phyloP scores from a whole-genome alignment of 148 eudicot species.

The Camellia japonica region DNA sequence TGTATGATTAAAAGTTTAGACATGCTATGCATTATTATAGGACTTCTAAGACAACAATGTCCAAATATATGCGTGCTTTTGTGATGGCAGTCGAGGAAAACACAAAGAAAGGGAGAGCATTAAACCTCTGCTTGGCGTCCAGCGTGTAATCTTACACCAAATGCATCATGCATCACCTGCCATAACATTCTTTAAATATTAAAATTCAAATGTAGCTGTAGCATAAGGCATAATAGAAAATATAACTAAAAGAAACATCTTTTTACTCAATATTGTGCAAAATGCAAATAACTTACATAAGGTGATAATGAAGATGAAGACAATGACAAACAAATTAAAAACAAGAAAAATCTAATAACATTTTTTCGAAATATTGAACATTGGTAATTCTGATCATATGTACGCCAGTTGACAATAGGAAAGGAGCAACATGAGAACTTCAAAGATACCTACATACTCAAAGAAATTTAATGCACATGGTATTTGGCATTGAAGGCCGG shows the following conservation, averaged over 20 bases:
- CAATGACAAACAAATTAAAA: background rate
- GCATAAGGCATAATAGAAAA: background rate
- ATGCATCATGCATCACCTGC: constrained; percentile 95
- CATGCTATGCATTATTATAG: background rate
- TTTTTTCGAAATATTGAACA: background rate
- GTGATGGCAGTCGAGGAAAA: background rate
- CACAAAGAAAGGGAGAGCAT: background rate
- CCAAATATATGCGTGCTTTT: background rate
- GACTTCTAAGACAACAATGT: background rate
- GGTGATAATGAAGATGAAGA: background rate
- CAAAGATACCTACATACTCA: background rate
- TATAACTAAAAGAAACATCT: background rate
- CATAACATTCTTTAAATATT: constrained; percentile 21
- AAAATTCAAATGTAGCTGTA: background rate
- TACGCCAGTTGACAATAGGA: background rate
- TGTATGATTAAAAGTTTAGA: background rate
- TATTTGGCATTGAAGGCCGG: background rate
- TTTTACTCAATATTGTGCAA: background rate
- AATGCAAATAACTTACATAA: background rate
- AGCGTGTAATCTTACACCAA: constrained; percentile 84
- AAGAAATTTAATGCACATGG: background rate
- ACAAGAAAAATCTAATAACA: background rate
- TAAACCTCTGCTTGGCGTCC: constrained; percentile 93
- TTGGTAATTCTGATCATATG: background rate
- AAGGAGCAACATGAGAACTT: background rate